phyloP scores from a whole-genome alignment of 2,329 filamentous ascomycete genomes.

The Pyricularia sp. region DNA sequence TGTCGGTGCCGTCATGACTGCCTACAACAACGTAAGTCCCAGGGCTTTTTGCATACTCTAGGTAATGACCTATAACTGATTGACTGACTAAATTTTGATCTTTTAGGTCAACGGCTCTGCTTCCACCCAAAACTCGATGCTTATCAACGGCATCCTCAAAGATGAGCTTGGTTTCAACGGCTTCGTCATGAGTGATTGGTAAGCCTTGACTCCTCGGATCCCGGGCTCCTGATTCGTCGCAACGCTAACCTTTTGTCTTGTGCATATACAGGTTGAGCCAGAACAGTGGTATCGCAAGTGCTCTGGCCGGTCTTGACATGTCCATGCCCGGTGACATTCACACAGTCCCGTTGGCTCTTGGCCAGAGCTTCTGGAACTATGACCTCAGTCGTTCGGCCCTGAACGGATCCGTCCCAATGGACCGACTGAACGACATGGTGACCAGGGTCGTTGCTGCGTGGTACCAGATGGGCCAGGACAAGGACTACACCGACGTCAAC shows the following conservation, averaged over 20 bases:
- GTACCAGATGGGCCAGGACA: slow-evolving; percentile 51
- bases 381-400: slow-evolving; percentile 44
- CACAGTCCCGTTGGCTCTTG: slow-evolving; percentile 41
- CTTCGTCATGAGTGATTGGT: slow-evolving; percentile 74
- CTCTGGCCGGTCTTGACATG: slow-evolving; percentile 64
- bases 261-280: slow-evolving; percentile 45
- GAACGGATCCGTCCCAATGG: slow-evolving; percentile 47
- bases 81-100: neutral
- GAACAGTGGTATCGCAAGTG: slow-evolving; percentile 62
- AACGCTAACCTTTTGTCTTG: neutral
- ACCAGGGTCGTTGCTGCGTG: slow-evolving; percentile 48
- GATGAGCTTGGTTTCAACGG: slow-evolving; percentile 74
- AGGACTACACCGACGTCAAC: slow-evolving; percentile 45
- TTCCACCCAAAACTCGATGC: slow-evolving; percentile 67
- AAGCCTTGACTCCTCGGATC: neutral
- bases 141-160: slow-evolving; percentile 69
- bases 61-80: neutral
- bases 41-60: neutral
- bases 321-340: slow-evolving; percentile 45
- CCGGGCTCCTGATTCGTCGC: neutral
- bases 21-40: slow-evolving; percentile 44
- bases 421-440: slow-evolving; percentile 46
- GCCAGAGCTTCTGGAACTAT: slow-evolving; percentile 43
- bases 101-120: slow-evolving; percentile 70
- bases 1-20: slow-evolving; percentile 55